Evolutionary conservation across 805 yeast species (phyloP).

Genomic region (Wickerhamiella australiensis): DNA sequence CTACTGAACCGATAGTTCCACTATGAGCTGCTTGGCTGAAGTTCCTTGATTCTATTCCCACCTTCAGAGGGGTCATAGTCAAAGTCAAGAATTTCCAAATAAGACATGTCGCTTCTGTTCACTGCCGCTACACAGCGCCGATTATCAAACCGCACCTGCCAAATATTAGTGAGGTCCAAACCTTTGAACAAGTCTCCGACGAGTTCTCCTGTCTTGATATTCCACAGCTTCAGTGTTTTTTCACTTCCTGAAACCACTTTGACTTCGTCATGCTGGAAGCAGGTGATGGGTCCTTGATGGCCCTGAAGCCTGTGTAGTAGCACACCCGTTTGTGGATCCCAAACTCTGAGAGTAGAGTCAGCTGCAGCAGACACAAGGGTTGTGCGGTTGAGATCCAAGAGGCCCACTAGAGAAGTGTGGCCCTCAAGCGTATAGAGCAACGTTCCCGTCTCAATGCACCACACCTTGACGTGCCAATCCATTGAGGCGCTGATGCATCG

Average conservation of each 20-base stretch:
- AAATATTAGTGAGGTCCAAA: slow-evolving; percentile 56
- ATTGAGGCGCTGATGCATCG: slow-evolving; percentile 84
- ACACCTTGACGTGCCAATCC: slow-evolving; percentile 77
- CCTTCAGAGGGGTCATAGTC: slow-evolving; percentile 30
- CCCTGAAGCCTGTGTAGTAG: slow-evolving; percentile 62
- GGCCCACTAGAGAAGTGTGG: slow-evolving; percentile 81
- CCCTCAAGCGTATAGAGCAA: slow-evolving; percentile 64
- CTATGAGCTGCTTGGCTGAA: too few species aligned
- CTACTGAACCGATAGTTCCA: too few species aligned
- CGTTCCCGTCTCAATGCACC: slow-evolving; percentile 76
- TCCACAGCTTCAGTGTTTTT: slow-evolving; percentile 78
- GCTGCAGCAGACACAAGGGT: slow-evolving; percentile 91
- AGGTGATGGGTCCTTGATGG: slow-evolving; percentile 78
- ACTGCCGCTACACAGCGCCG: slow-evolving; percentile 86
- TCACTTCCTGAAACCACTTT: slow-evolving; percentile 82
- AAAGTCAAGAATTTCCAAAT: slow-evolving; percentile 76
- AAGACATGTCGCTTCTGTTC: slow-evolving; percentile 56
- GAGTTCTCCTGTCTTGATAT: slow-evolving; percentile 62
- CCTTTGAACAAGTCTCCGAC: slow-evolving; percentile 60
- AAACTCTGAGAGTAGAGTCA: slow-evolving; percentile 77
- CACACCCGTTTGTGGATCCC: slow-evolving; percentile 72
- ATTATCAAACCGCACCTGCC: slow-evolving; percentile 88
- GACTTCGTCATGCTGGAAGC: slow-evolving; percentile 80
- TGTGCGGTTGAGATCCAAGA: slow-evolving; percentile 62
- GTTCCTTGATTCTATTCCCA: background rate